Evolutionary conservation across 1,139 yeast species (phyloP).

Genomic region (Taiozyma onychis): DNA sequence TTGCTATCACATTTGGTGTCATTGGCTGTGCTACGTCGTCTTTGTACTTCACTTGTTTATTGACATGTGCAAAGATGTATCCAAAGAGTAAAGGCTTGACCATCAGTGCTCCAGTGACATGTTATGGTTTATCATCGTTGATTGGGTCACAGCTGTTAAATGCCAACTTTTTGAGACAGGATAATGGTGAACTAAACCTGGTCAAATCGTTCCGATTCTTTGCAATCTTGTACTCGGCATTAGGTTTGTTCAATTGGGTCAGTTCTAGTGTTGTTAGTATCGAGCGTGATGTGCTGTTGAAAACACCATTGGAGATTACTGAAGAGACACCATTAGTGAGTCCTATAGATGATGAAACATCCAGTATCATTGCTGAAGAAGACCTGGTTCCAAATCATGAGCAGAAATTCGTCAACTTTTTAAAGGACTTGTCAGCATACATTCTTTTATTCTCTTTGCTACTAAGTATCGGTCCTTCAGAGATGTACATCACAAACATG

Average conservation of each 20-base stretch:
- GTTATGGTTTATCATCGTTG: conserved; percentile 73
- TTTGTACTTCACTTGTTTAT: conserved; percentile 66
- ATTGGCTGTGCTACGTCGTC: conserved; percentile 83
- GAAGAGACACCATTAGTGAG: conserved; percentile 16
- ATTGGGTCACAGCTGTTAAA: conserved; percentile 47
- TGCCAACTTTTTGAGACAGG: conserved; percentile 31
- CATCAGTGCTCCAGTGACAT: conserved; percentile 82
- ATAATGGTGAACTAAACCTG: conserved; percentile 38
- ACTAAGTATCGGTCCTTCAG: conserved; percentile 77
- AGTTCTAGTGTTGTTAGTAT: conserved; percentile 61
- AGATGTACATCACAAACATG: conserved; percentile 80
- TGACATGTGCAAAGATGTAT: conserved; percentile 80
- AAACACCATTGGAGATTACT: conserved; percentile 16
- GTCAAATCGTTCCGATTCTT: conserved; percentile 52
- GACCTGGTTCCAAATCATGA: conserved; percentile 32
- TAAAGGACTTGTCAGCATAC: conserved; percentile 63
- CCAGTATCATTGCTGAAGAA: conserved; percentile 13
- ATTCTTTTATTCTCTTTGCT: conserved; percentile 57
- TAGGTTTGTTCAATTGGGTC: conserved; percentile 55
- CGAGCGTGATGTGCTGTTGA: conserved; percentile 46
- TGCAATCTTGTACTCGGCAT: conserved; percentile 47
- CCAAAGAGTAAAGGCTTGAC: conserved; percentile 74
- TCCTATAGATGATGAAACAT: conserved; percentile 11
- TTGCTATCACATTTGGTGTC: conserved; percentile 37
- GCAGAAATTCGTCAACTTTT: conserved; percentile 43